These are phyloP conservation scores for Chernovozyma aurita DNA, from an alignment of 1,139 yeast genomes.

Conservation along the genomic window DNA sequence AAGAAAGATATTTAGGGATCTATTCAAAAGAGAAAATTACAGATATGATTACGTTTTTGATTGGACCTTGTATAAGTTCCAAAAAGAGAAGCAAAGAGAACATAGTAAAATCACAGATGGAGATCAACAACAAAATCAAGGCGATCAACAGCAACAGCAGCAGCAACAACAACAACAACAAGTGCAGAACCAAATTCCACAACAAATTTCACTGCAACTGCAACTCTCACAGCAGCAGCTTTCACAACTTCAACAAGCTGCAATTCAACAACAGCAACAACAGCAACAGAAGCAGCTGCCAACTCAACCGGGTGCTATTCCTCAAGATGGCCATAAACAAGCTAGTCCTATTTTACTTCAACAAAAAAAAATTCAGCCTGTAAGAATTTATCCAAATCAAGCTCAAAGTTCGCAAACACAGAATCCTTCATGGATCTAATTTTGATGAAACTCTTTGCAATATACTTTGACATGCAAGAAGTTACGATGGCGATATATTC, in stretches of 20 bases:
- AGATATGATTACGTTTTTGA: conserved; percentile 93
- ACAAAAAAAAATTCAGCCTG: conserved; percentile 3
- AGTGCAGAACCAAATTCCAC: conserved; percentile 9
- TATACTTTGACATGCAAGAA: no score
- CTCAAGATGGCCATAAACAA: conserved; percentile 2
- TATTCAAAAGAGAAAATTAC: conserved; percentile 84
- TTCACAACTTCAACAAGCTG: conserved; percentile 8
- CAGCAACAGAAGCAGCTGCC: conserved; percentile 7
- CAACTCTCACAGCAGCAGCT: conserved; percentile 3
- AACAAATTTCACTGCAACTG: conserved; percentile 11
- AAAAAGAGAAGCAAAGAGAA: conserved; percentile 59
- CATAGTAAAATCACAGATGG: conserved; percentile 30
- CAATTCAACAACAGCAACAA: conserved; percentile 5
- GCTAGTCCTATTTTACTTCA: conserved; percentile 4
- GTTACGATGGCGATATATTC: no score
- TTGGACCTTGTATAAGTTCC: conserved; percentile 90
- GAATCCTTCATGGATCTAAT: conserved; percentile 5
- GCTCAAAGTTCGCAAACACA: not conserved
- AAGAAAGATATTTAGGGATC: conserved; percentile 84
- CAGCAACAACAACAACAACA: conserved; percentile 9
- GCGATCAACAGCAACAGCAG: conserved; percentile 14
- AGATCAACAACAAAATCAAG: conserved; percentile 19
- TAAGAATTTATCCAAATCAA: conserved; percentile 2
- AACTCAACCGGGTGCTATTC: conserved; percentile 5
- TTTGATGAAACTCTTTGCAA: no score